phyloP scores from a whole-genome alignment of 1,139 yeast species.

The Geotrichum europaeum region DNA sequence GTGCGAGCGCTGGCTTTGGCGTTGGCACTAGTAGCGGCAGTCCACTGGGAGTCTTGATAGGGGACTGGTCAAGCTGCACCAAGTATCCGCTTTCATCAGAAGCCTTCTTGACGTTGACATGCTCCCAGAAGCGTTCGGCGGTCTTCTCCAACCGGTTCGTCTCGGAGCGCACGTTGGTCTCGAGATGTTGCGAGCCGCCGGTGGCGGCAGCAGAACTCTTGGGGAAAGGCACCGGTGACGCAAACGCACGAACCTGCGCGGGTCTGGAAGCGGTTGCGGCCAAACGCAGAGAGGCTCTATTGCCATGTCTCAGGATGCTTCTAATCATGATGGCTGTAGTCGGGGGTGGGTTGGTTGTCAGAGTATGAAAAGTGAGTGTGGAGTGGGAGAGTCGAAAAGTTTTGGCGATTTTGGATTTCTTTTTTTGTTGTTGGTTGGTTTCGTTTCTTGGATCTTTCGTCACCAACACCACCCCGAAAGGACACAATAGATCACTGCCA shows the following conservation, averaged over 20 bases:
- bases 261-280: not conserved
- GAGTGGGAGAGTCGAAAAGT: not conserved
- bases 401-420: not conserved
- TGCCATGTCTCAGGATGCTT: not conserved
- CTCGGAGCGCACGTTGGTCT: conserved; percentile 39
- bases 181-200: conserved; percentile 17
- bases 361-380: not conserved
- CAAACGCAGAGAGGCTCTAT: not conserved
- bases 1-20: conserved; percentile 55
- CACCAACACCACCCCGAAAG: not conserved
- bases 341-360: not conserved
- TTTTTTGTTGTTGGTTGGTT: not conserved
- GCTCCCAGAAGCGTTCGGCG: conserved; percentile 77
- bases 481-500: not conserved
- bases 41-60: conserved; percentile 83
- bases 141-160: conserved; percentile 70
- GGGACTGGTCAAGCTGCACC: conserved; percentile 64
- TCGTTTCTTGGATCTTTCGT: not conserved
- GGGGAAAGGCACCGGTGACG: conserved; percentile 3
- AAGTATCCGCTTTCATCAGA: conserved; percentile 36
- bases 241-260: not conserved
- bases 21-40: conserved; percentile 59
- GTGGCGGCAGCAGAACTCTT: not conserved
- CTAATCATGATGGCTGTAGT: not conserved
- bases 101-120: conserved; percentile 47